These are phyloP conservation scores for Aurantiochytrium sp. DNA, from an alignment of 108 stramenopile genomes.

Conservation along the genomic window DNA sequence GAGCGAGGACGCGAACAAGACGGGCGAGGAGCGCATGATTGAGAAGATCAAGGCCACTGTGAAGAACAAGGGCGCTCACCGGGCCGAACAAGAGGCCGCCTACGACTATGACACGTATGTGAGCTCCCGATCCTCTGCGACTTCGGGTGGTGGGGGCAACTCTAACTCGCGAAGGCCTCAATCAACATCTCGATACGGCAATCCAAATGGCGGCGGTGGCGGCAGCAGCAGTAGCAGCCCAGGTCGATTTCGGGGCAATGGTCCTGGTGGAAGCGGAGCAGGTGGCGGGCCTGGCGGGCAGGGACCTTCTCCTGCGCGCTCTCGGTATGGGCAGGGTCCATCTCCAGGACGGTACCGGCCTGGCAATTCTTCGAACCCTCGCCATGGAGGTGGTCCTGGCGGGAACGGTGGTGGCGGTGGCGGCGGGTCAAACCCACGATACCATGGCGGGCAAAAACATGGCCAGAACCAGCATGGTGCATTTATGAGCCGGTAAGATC, in stretches of 20 bases:
- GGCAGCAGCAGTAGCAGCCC: background rate
- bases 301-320: background rate
- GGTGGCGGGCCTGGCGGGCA: background rate
- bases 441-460: no score
- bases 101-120: background rate
- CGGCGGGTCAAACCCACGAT: no score
- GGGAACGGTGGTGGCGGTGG: no score
- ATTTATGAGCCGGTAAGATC: no score
- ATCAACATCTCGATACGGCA: background rate
- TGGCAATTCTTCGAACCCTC: no score
- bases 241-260: background rate
- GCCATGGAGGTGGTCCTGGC: no score
- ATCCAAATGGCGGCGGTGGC: background rate
- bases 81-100: background rate
- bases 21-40: background rate
- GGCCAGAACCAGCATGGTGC: no score
- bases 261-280: no score
- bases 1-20: conserved; percentile 8
- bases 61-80: conserved; percentile 1
- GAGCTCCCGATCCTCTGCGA: background rate
- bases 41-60: conserved; percentile 10
- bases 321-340: background rate
- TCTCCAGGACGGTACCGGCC: background rate
- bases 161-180: background rate
- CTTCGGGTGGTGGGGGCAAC: background rate